These are phyloP conservation scores for Trichoderma gamsii DNA, from an alignment of 495 filamentous ascomycete species.

Conservation along the genomic window DNA sequence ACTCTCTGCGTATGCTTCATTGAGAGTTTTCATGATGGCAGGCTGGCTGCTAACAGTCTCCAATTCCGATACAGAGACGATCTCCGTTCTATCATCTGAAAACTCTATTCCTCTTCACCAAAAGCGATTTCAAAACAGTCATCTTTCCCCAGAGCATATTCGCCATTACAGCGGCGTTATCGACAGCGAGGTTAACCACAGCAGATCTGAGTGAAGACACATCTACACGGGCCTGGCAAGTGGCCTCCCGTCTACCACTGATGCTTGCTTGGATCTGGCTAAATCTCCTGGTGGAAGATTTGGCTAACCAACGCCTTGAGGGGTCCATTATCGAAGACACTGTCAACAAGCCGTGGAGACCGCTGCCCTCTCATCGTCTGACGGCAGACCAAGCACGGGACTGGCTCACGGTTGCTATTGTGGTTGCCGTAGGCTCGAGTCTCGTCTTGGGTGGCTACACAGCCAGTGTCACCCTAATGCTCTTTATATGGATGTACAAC, in stretches of 20 bases:
- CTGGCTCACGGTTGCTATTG: neutral
- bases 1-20: neutral
- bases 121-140: conserved; percentile 36
- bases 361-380: conserved; percentile 27
- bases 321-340: conserved; percentile 28
- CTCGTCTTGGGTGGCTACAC: conserved; percentile 19
- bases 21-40: neutral
- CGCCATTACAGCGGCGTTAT: conserved; percentile 28
- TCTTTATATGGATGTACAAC: conserved; percentile 32
- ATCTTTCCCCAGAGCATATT: conserved; percentile 33
- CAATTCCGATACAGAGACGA: neutral
- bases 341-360: conserved; percentile 38
- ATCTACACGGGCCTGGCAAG: neutral
- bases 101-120: conserved; percentile 36
- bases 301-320: conserved; percentile 31
- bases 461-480: conserved; percentile 25
- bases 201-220: neutral
- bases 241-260: conserved; percentile 20
- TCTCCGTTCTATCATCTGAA: conserved; percentile 21
- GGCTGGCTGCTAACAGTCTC: neutral
- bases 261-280: conserved; percentile 30
- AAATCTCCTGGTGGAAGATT: conserved; percentile 29
- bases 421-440: conserved; percentile 18
- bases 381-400: conserved; percentile 20
- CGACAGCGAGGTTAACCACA: conserved; percentile 16